Evolutionary conservation across 202 grass and related monocot genomes (phyloP).

Genomic region (Bolboschoenoplectus hybrid): DNA sequence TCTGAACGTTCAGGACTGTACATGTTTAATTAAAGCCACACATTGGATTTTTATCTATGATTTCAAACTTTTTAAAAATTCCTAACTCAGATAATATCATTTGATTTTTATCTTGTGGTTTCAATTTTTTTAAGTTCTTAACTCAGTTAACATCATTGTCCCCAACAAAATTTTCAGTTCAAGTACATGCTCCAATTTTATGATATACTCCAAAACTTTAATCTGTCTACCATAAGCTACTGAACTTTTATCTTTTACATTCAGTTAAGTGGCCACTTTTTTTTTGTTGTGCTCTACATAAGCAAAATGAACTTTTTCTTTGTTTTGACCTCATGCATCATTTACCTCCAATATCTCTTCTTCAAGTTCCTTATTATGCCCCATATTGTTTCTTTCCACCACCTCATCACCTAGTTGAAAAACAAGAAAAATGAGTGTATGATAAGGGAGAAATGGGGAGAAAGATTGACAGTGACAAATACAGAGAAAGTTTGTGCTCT

Average conservation of each 20-base stretch:
- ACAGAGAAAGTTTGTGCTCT: not conserved
- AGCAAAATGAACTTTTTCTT: not conserved
- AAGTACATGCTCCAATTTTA: not conserved
- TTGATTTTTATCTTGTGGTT: not conserved
- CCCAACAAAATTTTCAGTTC: not conserved
- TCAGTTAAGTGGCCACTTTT: not conserved
- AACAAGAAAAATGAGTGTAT: not conserved
- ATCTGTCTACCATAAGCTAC: not conserved
- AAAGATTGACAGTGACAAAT: not conserved
- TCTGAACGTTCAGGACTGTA: not conserved
- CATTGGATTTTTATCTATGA: not conserved
- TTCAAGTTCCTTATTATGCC: not conserved
- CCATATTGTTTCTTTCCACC: not conserved
- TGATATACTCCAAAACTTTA: not conserved
- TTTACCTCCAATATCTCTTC: not conserved
- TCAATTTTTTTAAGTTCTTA: not conserved
- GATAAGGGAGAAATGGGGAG: not conserved
- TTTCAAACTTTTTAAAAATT: not conserved
- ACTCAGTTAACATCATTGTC: not conserved
- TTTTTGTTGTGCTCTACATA: not conserved
- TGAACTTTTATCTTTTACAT: conserved; percentile 10
- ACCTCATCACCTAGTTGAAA: not conserved
- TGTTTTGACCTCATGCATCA: not conserved
- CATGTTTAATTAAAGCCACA: not conserved
- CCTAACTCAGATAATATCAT: not conserved